Conservation (phyloP, 805 yeast genomes). For the Scheffersomyces amazonensis region DNA sequence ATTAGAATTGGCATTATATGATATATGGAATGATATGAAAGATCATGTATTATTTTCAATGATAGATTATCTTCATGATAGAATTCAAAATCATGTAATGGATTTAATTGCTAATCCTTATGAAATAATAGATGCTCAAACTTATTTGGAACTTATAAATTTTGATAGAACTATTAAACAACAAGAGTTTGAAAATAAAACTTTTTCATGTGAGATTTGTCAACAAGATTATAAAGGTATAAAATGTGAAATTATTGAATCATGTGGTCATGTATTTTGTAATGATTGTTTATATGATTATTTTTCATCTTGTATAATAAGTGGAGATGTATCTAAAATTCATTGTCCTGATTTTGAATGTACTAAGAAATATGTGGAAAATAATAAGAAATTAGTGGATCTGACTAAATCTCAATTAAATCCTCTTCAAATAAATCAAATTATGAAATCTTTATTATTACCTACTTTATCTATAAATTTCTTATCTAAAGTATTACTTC, state of each 20-base stretch:
- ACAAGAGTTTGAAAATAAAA: slow-evolving; percentile 26
- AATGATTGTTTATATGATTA: slow-evolving; percentile 42
- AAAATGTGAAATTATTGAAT: slow-evolving; percentile 30
- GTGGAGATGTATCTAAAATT: slow-evolving; percentile 49
- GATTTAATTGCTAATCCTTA: slow-evolving; percentile 7
- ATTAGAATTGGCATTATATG: slow-evolving; percentile 14
- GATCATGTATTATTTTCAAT: slow-evolving; percentile 42
- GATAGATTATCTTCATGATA: slow-evolving; percentile 36
- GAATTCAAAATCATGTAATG: slow-evolving; percentile 14
- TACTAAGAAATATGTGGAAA: slow-evolving; percentile 19
- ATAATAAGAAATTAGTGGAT: not conserved
- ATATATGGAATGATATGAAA: slow-evolving; percentile 31
- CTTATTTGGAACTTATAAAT: slow-evolving; percentile 12
- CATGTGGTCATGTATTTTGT: slow-evolving; percentile 53
- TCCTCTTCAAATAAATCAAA: slow-evolving; percentile 9
- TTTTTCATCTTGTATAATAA: slow-evolving; percentile 35
- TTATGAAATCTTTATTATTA: slow-evolving; percentile 32
- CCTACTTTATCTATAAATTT: slow-evolving; percentile 36
- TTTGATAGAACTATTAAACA: slow-evolving; percentile 17
- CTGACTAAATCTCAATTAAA: slow-evolving; percentile 12
- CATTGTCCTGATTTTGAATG: slow-evolving; percentile 60
- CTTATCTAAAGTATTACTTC: slow-evolving; percentile 26
- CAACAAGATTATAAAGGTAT: slow-evolving; percentile 47
- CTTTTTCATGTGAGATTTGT: slow-evolving; percentile 58
- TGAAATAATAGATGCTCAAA: slow-evolving; percentile 6